Base-by-base conservation (phyloP, 495 filamentous ascomycete genomes). In the Penicillium bialowiezense region DNA sequence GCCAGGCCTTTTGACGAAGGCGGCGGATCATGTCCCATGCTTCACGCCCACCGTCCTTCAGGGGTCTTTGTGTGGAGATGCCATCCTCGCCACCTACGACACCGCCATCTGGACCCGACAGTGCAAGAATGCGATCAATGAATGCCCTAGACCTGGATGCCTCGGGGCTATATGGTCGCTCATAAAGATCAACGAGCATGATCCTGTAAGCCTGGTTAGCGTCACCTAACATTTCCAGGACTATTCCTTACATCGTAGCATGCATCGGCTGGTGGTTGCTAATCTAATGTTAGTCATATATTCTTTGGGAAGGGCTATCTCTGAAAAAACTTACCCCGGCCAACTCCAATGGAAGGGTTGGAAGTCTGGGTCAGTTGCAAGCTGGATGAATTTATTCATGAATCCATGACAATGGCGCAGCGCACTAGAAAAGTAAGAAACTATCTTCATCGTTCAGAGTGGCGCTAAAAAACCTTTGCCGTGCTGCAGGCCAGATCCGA, bases 311-410 rank as follows among this genome's bases (percentile, higher is more conserved):
- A n/a, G n/a, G n/a, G n/a, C n/a, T n/a, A n/a, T 1, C 65, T 66
- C n/a, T 10, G 10, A 13, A 37, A 26, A 17, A 38, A 4, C 57
- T 43, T 56, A 66, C 63, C 76, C 78, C 8, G 78, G 77, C 66
- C 76, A 80, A 54, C 75, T 79, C 78, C 78, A 81, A n/a, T 77
- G 74, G 36, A 79, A 81, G 1, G 78, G 76, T 40, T 78, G 75
- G 43, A 80, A 81, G 21, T 75, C 68, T 5, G 74, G 68, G 33
- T 78, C 73, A 3, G 72, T 76, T 2, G 76, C 72, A 18, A 81
- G 64, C 14, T 75, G 65, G 26, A 80, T 70, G 44, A 80, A 81
- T 35, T 77, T 79, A 18, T 73, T 73, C 66, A 81, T 76, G 52
- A 80, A 81, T 0, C 74, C 75, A 58, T 79, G 73, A 41, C 76